Conservation (phyloP, 345 rosid species). For the Aquilaria malaccensis region DNA sequence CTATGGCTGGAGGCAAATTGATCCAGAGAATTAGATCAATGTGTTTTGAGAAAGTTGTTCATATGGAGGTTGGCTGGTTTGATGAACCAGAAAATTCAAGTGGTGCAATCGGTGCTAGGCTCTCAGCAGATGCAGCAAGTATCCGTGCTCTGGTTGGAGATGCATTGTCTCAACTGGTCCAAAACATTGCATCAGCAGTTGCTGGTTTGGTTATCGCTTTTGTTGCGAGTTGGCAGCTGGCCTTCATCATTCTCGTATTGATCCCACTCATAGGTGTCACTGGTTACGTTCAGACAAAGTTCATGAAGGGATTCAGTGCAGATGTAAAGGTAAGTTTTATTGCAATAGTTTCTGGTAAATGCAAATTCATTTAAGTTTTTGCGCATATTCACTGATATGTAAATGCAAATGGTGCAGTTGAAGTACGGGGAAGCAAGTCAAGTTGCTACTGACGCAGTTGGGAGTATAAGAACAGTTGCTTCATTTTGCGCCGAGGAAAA, state of each 20-base stretch:
- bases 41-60: slow-evolving; percentile 67
- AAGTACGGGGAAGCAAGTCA: slow-evolving; percentile 84
- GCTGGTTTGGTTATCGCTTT: slow-evolving; percentile 67
- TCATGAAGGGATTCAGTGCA: slow-evolving; percentile 64
- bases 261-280: slow-evolving; percentile 55
- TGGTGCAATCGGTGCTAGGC: slow-evolving; percentile 67
- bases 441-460: slow-evolving; percentile 82
- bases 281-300: slow-evolving; percentile 47
- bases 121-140: slow-evolving; percentile 71
- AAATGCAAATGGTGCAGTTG: slow-evolving; percentile 28
- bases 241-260: slow-evolving; percentile 38
- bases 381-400: not conserved
- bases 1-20: slow-evolving; percentile 58
- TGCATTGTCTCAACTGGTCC: slow-evolving; percentile 44
- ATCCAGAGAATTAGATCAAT: slow-evolving; percentile 48
- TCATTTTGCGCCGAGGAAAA: slow-evolving; percentile 79
- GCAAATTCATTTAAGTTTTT: not conserved
- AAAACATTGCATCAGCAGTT: slow-evolving; percentile 42
- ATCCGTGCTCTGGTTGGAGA: slow-evolving; percentile 66
- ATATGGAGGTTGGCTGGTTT: slow-evolving; percentile 82
- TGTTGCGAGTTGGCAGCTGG: slow-evolving; percentile 58
- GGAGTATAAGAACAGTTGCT: slow-evolving; percentile 77
- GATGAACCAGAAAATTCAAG: slow-evolving; percentile 67
- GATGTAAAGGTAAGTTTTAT: slow-evolving; percentile 56
- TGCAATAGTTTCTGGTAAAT: not conserved